Conservation (phyloP, 768 basidiomycete genomes). For the Lactarius vividus region DNA sequence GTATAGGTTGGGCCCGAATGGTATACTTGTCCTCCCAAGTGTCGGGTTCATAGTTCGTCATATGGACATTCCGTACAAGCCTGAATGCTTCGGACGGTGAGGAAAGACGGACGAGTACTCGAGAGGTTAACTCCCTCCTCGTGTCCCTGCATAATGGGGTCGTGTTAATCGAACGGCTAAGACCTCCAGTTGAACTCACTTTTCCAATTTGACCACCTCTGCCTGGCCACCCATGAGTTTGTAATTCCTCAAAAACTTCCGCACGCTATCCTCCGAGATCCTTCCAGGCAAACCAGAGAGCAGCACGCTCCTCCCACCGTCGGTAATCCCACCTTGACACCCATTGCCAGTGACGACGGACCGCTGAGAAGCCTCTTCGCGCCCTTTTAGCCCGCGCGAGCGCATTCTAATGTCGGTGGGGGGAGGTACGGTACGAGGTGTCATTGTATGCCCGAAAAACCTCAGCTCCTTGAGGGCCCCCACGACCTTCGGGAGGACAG, state of each 20-base stretch:
- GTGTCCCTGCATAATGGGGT: not conserved
- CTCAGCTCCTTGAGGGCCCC: constrained; percentile 42
- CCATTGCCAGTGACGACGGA: constrained; percentile 43
- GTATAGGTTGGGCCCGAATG: constrained; percentile 49
- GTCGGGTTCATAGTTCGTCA: constrained; percentile 46
- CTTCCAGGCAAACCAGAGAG: constrained; percentile 61
- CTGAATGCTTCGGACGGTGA: constrained; percentile 67
- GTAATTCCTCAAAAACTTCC: constrained; percentile 43
- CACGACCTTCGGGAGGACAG: constrained; percentile 43
- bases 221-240: constrained; percentile 44
- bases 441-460: constrained; percentile 46
- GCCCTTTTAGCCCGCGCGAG: constrained; percentile 43
- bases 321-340: constrained; percentile 48
- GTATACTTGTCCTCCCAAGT: constrained; percentile 40
- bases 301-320: constrained; percentile 53
- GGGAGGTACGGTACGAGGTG: constrained; percentile 35
- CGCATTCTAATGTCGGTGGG: constrained; percentile 27
- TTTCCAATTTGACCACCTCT: constrained; percentile 49
- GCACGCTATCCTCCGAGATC: constrained; percentile 37
- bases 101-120: constrained; percentile 53
- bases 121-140: constrained; percentile 45
- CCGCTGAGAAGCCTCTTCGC: constrained; percentile 39
- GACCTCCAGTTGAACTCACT: constrained; percentile 40
- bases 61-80: constrained; percentile 60
- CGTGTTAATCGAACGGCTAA: constrained; percentile 2